These are phyloP conservation scores for Rhodomyrtus tomentosa DNA, from an alignment of 345 rosid species.

Conservation along the genomic window DNA sequence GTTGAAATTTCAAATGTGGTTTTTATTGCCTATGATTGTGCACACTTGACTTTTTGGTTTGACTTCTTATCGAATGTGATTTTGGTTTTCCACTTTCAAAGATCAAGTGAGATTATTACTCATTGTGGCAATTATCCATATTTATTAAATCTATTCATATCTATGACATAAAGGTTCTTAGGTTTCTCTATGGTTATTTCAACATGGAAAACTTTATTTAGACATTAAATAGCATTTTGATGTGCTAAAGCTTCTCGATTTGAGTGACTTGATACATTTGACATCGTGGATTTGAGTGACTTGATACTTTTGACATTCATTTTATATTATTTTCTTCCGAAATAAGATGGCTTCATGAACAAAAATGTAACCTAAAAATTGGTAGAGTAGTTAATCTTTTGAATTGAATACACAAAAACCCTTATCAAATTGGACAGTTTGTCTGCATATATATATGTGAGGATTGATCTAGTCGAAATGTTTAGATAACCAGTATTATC, in stretches of 20 bases:
- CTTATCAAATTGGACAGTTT: background rate
- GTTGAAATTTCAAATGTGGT: background rate
- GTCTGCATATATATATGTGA: background rate
- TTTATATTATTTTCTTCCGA: background rate
- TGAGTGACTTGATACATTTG: background rate
- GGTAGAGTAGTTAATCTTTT: background rate
- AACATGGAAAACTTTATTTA: background rate
- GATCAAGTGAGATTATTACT: background rate
- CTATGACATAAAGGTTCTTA: background rate
- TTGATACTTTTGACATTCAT: background rate
- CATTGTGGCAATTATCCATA: background rate
- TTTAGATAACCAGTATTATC: background rate
- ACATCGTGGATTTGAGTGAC: background rate
- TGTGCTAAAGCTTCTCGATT: too few species aligned
- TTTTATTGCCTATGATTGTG: background rate
- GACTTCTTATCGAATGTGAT: background rate
- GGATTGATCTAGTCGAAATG: background rate
- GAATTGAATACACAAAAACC: background rate
- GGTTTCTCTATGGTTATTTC: background rate
- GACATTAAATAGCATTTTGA: too few species aligned
- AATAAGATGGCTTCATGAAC: background rate
- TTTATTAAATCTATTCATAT: background rate
- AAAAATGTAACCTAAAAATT: background rate
- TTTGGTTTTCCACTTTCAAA: background rate
- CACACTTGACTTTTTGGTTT: background rate